Evolutionary conservation across 2,329 filamentous ascomycete genomes (phyloP).

Genomic region (Dichotomopilus funicola): DNA sequence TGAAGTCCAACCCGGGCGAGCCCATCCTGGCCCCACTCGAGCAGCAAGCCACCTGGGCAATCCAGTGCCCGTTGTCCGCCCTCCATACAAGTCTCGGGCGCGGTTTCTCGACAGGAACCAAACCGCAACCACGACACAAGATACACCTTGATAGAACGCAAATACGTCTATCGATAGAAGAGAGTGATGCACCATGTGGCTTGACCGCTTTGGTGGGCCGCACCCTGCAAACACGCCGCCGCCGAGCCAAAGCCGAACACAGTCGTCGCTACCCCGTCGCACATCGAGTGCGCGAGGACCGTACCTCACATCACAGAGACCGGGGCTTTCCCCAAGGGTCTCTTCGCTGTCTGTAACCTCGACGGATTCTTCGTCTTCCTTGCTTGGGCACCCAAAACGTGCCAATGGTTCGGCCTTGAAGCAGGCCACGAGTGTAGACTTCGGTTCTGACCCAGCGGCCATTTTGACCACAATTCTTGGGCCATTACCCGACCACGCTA

Average conservation of each 20-base stretch:
- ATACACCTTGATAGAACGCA: background rate
- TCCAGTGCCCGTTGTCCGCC: too few species aligned
- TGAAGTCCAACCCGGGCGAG: too few species aligned
- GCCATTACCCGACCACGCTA: slow-evolving; percentile 18
- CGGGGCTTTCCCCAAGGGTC: slow-evolving; percentile 60
- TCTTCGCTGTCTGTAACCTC: slow-evolving; percentile 75
- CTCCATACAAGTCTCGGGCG: too few species aligned
- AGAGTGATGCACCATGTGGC: slow-evolving; percentile 64
- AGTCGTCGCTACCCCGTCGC: slow-evolving; percentile 63
- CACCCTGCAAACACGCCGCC: slow-evolving; percentile 51
- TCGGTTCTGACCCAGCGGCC: slow-evolving; percentile 62
- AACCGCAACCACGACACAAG: background rate
- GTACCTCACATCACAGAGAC: slow-evolving; percentile 60
- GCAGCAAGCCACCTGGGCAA: too few species aligned
- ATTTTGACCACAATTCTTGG: slow-evolving; percentile 52
- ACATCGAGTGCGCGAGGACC: slow-evolving; percentile 63
- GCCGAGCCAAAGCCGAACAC: slow-evolving; percentile 54
- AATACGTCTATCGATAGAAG: background rate
- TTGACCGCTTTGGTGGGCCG: slow-evolving; percentile 75
- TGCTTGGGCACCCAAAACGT: slow-evolving; percentile 58
- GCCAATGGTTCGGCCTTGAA: slow-evolving; percentile 64
- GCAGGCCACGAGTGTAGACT: slow-evolving; percentile 45
- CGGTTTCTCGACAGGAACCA: background rate
- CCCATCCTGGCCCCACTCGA: too few species aligned
- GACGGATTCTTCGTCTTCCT: slow-evolving; percentile 69